A percentile compares a stretch with the other conserved stretches of the same genome.
Conservation (phyloP, 2,329 filamentous ascomycete species). For the Xylariaceae sp. region DNA sequence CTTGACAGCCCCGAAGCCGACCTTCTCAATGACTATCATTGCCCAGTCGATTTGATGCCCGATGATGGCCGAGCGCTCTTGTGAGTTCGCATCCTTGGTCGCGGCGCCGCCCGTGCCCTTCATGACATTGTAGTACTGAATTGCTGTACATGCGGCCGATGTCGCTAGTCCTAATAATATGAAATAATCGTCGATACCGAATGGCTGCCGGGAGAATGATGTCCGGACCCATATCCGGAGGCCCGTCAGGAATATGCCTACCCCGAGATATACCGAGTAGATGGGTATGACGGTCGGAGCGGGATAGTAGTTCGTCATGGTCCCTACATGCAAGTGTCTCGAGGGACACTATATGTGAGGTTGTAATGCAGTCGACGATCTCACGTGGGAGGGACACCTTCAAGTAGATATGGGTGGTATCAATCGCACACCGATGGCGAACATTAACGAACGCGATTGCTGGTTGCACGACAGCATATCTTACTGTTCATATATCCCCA, state of each 20-base stretch:
- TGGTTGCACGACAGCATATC: too few relatives aligned
- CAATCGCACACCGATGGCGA: too few relatives aligned
- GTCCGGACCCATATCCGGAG: constrained; percentile 16
- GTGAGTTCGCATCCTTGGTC: constrained; percentile 7
- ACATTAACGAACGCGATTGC: too few relatives aligned
- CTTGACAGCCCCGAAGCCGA: constrained; percentile 37
- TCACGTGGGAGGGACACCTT: too few relatives aligned
- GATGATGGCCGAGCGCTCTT: constrained; percentile 10
- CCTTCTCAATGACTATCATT: constrained; percentile 18
- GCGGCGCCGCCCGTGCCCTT: constrained; percentile 18
- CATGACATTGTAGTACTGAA: constrained; percentile 16
- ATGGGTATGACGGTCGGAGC: constrained; percentile 16
- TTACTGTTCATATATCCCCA: too few relatives aligned
- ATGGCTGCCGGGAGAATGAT: constrained; percentile 6
- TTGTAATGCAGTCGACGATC: too few relatives aligned
- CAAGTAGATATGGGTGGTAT: too few relatives aligned
- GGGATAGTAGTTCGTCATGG: constrained; percentile 14
- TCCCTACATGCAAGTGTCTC: too few relatives aligned
- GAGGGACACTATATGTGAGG: too few relatives aligned
- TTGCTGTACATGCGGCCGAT: constrained; percentile 13
- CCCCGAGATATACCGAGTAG: constrained; percentile 17
- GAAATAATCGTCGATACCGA: constrained; percentile 12
- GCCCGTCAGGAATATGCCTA: constrained; percentile 13
- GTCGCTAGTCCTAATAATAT: constrained; percentile 12
- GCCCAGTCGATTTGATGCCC: constrained; percentile 17